These are phyloP conservation scores for Thuja plicata DNA, from an alignment of 83 land plant genomes.

Conservation along the genomic window DNA sequence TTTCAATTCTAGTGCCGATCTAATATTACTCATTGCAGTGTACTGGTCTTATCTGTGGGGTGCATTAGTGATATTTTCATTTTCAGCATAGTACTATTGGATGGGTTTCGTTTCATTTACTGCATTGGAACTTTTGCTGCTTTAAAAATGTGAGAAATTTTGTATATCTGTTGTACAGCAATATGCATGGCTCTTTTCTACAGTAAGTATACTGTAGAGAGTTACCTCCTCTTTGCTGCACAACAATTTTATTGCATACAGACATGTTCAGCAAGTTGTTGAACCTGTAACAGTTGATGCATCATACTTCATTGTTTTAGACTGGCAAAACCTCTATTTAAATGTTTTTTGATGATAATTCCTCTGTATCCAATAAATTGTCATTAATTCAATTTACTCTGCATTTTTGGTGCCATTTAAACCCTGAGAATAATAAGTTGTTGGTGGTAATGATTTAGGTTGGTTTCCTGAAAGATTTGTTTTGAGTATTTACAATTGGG, in stretches of 20 bases:
- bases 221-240: not conserved
- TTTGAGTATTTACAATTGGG: constrained; percentile 4
- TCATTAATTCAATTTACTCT: not conserved
- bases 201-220: not conserved
- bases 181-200: not conserved
- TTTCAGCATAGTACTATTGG: not conserved
- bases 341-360: not conserved
- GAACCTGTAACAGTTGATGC: not conserved
- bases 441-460: not conserved
- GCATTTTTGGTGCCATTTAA: not conserved
- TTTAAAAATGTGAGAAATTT: no score
- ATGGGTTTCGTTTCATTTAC: not conserved
- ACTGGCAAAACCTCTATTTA: no score
- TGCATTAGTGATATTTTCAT: not conserved
- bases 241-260: not conserved
- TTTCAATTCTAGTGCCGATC: no score
- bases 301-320: not conserved
- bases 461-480: not conserved
- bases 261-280: not conserved
- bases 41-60: not conserved
- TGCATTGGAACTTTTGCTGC: not conserved
- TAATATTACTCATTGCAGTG: not conserved
- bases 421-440: not conserved
- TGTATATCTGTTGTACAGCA: not conserved
- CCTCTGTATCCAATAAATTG: not conserved